Conservation (phyloP, 495 filamentous ascomycete genomes). For the Opeltia flavorubescens region DNA sequence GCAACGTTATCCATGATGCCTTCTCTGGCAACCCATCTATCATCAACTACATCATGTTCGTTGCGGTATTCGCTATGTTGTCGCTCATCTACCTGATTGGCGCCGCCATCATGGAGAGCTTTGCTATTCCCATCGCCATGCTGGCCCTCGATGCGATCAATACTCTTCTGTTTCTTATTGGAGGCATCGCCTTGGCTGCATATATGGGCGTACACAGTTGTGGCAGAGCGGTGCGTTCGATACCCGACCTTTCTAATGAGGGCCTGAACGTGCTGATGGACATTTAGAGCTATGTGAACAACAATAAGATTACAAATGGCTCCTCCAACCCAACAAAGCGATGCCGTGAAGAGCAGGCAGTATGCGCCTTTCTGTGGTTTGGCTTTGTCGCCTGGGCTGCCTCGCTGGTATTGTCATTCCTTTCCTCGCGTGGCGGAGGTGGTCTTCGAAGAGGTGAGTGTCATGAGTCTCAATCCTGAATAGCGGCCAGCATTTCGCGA, state of each 20-base stretch:
- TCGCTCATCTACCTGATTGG: constrained; percentile 47
- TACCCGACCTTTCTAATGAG: too few relatives aligned
- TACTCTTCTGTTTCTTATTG: constrained; percentile 50
- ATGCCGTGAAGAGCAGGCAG: constrained; percentile 57
- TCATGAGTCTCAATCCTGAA: constrained; percentile 42
- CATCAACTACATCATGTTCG: constrained; percentile 56
- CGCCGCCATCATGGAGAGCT: constrained; percentile 33
- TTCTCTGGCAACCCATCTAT: constrained; percentile 39
- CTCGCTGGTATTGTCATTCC: constrained; percentile 36
- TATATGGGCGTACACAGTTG: constrained; percentile 45
- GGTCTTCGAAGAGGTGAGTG: constrained; percentile 38
- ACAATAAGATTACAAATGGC: constrained; percentile 48
- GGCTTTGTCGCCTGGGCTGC: constrained; percentile 45
- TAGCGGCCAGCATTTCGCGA: constrained; percentile 10
- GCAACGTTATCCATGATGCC: constrained; percentile 50
- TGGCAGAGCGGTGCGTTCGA: constrained; percentile 44
- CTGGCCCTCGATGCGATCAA: constrained; percentile 45
- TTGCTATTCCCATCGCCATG: constrained; percentile 39
- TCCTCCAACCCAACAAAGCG: constrained; percentile 37
- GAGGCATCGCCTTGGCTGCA: constrained; percentile 50
- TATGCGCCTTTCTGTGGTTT: constrained; percentile 59
- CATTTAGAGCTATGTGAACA: constrained; percentile 36
- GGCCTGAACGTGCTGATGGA: constrained; percentile 7
- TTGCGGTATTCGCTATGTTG: constrained; percentile 49
- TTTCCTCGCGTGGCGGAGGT: constrained; percentile 28